A percentile compares a stretch with the other conserved stretches of the same genome.
phyloP scores from a whole-genome alignment of 495 filamentous ascomycete genomes.

The Corynascus novoguineensis region DNA sequence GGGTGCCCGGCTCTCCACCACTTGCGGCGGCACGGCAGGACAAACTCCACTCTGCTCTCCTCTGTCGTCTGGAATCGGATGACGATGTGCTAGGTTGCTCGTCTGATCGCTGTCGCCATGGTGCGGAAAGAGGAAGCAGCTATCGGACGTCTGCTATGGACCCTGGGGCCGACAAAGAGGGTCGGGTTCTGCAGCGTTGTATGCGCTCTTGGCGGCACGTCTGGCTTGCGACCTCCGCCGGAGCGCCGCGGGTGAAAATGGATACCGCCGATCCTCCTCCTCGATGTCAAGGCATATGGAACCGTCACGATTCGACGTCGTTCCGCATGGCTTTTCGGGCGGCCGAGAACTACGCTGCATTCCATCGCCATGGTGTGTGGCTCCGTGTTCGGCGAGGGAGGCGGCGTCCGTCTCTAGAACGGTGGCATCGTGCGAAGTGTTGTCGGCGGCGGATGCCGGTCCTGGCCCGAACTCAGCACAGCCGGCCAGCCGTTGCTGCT shows the following conservation, averaged over 20 bases:
- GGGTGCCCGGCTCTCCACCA: conserved; percentile 10
- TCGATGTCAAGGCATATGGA: conserved; percentile 13
- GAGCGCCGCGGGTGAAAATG: conserved; percentile 4
- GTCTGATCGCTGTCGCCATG: not conserved
- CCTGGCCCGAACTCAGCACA: conserved; percentile 4
- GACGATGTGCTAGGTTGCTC: not conserved
- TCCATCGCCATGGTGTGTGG: conserved; percentile 12
- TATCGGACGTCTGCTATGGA: conserved; percentile 4
- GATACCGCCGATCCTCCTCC: conserved; percentile 13
- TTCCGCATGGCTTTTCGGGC: conserved; percentile 13
- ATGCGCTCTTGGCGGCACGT: not conserved
- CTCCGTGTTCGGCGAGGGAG: conserved; percentile 13
- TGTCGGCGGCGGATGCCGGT: conserved; percentile 1
- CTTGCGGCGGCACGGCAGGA: conserved; percentile 9
- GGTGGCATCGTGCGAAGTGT: conserved; percentile 4
- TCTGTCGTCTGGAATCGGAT: conserved; percentile 5
- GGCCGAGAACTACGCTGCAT: conserved; percentile 14
- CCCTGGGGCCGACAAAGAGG: conserved; percentile 4
- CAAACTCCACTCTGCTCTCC: not conserved
- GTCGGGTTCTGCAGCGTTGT: conserved; percentile 5
- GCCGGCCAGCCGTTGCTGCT: not conserved
- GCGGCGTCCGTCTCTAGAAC: conserved; percentile 10
- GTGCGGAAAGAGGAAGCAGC: not conserved
- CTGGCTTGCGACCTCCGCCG: not conserved
- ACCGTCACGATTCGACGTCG: conserved; percentile 13